phyloP scores from a whole-genome alignment of 345 rosid species.

The Microthlaspi erraticum region DNA sequence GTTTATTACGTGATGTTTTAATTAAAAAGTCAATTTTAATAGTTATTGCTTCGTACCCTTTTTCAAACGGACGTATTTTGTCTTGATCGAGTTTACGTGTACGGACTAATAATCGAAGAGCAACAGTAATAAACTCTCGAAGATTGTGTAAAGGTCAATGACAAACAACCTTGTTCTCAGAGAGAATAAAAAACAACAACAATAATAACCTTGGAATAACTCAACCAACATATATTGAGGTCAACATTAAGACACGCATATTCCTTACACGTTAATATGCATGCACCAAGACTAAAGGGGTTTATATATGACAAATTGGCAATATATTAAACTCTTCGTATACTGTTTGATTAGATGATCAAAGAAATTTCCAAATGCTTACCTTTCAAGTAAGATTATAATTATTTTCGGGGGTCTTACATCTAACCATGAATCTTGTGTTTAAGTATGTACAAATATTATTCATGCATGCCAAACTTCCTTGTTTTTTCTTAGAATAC shows the following conservation, averaged over 20 bases:
- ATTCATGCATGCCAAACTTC: background rate
- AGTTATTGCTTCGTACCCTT: constrained; percentile 4
- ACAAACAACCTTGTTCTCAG: too few relatives aligned
- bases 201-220: background rate
- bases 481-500: background rate
- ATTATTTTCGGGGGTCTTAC: constrained; percentile 2
- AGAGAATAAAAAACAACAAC: background rate
- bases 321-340: background rate
- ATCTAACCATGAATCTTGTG: background rate
- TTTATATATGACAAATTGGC: too few relatives aligned
- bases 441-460: background rate
- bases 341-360: background rate
- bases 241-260: background rate
- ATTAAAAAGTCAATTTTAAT: constrained; percentile 2
- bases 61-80: constrained; percentile 35
- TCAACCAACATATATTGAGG: background rate
- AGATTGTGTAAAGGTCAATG: constrained; percentile 11
- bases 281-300: background rate
- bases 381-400: constrained; percentile 1
- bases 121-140: constrained; percentile 16
- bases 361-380: constrained; percentile 9
- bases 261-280: constrained; percentile 4
- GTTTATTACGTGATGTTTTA: constrained; percentile 10
- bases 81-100: constrained; percentile 31
- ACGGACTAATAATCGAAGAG: constrained; percentile 20